A percentile compares a stretch with the other conserved stretches of the same genome.
These are phyloP conservation scores for Xylariaceae sp. DNA, from an alignment of 2,329 filamentous ascomycete species.

Conservation along the genomic window DNA sequence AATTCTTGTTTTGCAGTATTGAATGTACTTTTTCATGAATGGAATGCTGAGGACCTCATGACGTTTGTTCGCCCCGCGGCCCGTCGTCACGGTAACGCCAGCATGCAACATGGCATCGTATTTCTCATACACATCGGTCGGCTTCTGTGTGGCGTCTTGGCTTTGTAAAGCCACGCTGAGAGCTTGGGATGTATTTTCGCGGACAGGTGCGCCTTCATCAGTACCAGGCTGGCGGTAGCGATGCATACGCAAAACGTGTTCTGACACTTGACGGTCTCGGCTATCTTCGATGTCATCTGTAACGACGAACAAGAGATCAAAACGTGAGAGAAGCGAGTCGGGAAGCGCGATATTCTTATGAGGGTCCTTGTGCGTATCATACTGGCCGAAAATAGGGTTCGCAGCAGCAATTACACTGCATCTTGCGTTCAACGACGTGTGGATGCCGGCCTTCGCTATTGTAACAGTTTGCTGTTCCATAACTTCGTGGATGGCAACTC, in stretches of 20 bases:
- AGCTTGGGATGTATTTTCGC: conserved; percentile 78
- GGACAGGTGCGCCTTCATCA: conserved; percentile 90
- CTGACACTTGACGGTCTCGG: conserved; percentile 83
- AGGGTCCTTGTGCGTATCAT: conserved; percentile 96
- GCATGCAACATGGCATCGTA: conserved; percentile 94
- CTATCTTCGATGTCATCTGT: conserved; percentile 98
- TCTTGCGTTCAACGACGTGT: conserved; percentile 92
- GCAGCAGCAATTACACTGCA: conserved; percentile 96
- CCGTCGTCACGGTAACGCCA: conserved; percentile 73
- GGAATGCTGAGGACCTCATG: conserved; percentile 90
- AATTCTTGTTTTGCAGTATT: conserved; percentile 90
- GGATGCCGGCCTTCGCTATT: conserved; percentile 96
- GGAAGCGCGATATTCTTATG: conserved; percentile 98
- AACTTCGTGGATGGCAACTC: conserved; percentile 98
- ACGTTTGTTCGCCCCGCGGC: conserved; percentile 69
- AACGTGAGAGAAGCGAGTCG: conserved; percentile 94
- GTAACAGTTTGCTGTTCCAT: conserved; percentile 99
- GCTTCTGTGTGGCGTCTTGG: conserved; percentile 65
- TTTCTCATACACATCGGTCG: conserved; percentile 91
- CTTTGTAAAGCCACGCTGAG: conserved; percentile 83
- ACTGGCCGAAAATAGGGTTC: conserved; percentile 97
- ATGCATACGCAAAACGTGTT: conserved; percentile 97
- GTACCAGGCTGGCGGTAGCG: conserved; percentile 87
- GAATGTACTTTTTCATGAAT: conserved; percentile 99
- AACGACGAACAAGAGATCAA: conserved; percentile 94